A percentile compares a stretch with the other conserved stretches of the same genome.
phyloP scores from a whole-genome alignment of 2,329 filamentous ascomycete genomes.

The Penicillium sp. region DNA sequence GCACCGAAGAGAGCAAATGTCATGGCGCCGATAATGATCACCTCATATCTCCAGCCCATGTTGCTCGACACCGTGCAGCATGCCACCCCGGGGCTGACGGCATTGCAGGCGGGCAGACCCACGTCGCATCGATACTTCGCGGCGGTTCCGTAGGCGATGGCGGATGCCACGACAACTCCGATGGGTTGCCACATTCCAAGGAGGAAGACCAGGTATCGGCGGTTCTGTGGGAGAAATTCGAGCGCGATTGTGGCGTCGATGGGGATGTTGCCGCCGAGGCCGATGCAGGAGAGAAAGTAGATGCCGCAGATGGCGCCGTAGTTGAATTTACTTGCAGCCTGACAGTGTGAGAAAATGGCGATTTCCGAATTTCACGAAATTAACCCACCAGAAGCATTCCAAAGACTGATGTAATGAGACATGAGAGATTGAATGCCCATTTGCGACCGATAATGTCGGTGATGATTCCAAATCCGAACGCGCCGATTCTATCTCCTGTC shows the following conservation, averaged over 20 bases:
- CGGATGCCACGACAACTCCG: slow-evolving; percentile 13
- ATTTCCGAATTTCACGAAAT: not conserved
- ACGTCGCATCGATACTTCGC: slow-evolving; percentile 15
- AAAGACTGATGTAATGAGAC: slow-evolving; percentile 16
- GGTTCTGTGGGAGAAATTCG: slow-evolving; percentile 17
- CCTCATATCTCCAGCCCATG: slow-evolving; percentile 17
- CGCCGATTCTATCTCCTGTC: slow-evolving; percentile 8
- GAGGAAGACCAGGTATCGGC: slow-evolving; percentile 12
- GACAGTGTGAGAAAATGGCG: not conserved
- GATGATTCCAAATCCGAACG: slow-evolving; percentile 12
- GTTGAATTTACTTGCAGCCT: slow-evolving; percentile 14
- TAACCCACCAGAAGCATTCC: slow-evolving; percentile 15
- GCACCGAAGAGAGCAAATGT: slow-evolving; percentile 11
- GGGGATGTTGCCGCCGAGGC: slow-evolving; percentile 16
- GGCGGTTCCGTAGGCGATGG: slow-evolving; percentile 16
- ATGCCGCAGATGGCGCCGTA: slow-evolving; percentile 14
- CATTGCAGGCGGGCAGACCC: slow-evolving; percentile 12
- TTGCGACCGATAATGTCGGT: slow-evolving; percentile 20
- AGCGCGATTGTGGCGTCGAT: slow-evolving; percentile 16
- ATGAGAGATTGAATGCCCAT: slow-evolving; percentile 16
- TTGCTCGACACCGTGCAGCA: slow-evolving; percentile 17
- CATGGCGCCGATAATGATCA: slow-evolving; percentile 11
- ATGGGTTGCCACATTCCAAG: slow-evolving; percentile 18
- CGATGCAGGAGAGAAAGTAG: slow-evolving; percentile 16
- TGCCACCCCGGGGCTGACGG: slow-evolving; percentile 2